These are phyloP conservation scores for Phytopythium mirpurense DNA, from an alignment of 352 stramenopile species.

Conservation along the genomic window DNA sequence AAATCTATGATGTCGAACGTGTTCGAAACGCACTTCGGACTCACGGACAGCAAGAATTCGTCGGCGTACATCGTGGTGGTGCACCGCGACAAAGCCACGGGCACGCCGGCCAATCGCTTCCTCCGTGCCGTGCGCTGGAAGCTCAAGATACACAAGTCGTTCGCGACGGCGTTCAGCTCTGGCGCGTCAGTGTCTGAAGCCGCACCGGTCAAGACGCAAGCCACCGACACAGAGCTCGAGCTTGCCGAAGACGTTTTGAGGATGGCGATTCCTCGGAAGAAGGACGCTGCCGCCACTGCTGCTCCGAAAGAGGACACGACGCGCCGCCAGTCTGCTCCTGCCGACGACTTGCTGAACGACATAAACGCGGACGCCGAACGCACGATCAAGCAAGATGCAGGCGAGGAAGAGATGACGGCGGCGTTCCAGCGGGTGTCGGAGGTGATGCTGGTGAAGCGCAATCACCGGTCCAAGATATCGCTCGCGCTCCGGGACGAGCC, in stretches of 20 bases:
- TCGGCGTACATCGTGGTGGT: not conserved
- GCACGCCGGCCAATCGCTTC: not conserved
- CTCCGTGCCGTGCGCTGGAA: not conserved
- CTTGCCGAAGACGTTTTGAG: not conserved
- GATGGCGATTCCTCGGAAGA: not conserved
- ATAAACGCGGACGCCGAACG: not conserved
- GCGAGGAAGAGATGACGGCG: not conserved
- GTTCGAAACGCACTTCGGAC: not conserved
- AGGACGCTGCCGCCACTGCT: not conserved
- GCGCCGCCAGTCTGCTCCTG: not conserved
- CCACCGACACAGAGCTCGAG: not conserved
- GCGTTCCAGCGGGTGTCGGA: conserved; percentile 1
- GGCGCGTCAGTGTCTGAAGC: not conserved
- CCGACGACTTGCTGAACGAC: not conserved
- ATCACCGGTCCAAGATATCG: not conserved
- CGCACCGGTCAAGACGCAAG: not conserved
- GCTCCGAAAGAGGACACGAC: not conserved
- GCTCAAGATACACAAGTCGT: not conserved
- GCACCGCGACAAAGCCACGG: not conserved
- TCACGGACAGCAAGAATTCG: too few species aligned
- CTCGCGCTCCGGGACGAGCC: not conserved
- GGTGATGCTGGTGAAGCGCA: not conserved
- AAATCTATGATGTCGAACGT: not conserved
- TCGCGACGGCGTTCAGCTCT: not conserved
- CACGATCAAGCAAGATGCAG: not conserved